Evolutionary conservation across 2,329 filamentous ascomycete genomes (phyloP).

Genomic region (Rhynchosporium secalis): DNA sequence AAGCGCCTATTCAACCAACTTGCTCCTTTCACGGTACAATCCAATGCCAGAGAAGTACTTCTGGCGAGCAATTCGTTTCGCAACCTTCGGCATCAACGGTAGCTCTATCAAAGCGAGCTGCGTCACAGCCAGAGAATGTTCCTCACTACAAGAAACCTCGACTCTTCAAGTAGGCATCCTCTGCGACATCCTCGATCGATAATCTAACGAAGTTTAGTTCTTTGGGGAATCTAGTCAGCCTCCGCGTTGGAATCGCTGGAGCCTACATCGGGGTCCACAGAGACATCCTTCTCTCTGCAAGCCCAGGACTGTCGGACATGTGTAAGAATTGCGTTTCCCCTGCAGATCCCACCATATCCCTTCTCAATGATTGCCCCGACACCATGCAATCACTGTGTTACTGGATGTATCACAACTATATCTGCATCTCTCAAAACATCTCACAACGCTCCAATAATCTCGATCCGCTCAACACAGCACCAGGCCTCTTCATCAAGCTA

Average conservation of each 20-base stretch:
- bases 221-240: constrained; percentile 10
- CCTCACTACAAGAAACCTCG: constrained; percentile 1
- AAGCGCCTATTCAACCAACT: background rate
- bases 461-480: background rate
- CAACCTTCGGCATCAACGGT: background rate
- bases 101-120: background rate
- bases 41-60: background rate
- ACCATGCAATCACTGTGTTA: constrained; percentile 15
- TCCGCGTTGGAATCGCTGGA: constrained; percentile 15
- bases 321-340: constrained; percentile 17
- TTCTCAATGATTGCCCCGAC: constrained; percentile 17
- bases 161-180: background rate
- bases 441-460: background rate
- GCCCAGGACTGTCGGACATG: background rate
- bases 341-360: constrained; percentile 5
- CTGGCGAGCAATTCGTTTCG: background rate
- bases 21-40: background rate
- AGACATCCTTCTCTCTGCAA: constrained; percentile 16
- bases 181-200: background rate
- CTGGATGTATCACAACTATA: constrained; percentile 22
- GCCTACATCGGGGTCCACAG: constrained; percentile 17
- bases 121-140: background rate
- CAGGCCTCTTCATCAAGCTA: constrained; percentile 17
- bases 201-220: background rate
- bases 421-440: constrained; percentile 14